Percentiles rank a stretch among this genome's conserved stretches.
These are phyloP conservation scores for Scheffersomyces titani DNA, from an alignment of 1,139 yeast species.

Conservation along the genomic window DNA sequence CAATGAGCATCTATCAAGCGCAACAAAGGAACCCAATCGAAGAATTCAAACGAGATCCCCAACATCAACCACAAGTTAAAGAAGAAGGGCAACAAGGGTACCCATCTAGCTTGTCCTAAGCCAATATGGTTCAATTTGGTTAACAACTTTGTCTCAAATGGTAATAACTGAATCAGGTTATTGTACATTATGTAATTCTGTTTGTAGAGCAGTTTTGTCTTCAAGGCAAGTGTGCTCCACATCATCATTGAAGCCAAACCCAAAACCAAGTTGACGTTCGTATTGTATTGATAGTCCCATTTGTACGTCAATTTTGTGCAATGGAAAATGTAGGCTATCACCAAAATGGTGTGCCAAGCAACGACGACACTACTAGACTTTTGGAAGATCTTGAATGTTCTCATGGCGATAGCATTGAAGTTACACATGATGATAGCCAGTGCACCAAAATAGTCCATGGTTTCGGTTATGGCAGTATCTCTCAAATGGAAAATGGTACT, in stretches of 20 bases:
- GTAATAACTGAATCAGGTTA: constrained; percentile 40
- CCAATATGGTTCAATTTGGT: constrained; percentile 32
- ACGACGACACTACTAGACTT: constrained; percentile 4
- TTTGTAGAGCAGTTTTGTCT: constrained; percentile 19
- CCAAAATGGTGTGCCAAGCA: constrained; percentile 12
- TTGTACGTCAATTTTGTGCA: constrained; percentile 24
- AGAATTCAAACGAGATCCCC: constrained; percentile 40
- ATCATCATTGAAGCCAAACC: constrained; percentile 33
- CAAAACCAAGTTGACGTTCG: constrained; percentile 32
- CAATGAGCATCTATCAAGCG: constrained; percentile 44
- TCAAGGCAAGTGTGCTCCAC: constrained; percentile 38
- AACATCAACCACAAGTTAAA: constrained; percentile 35
- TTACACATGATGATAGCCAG: constrained; percentile 40
- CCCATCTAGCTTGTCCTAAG: constrained; percentile 25
- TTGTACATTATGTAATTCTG: constrained; percentile 27
- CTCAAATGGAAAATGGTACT: constrained; percentile 44
- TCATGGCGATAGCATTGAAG: constrained; percentile 35
- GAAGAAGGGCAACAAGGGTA: constrained; percentile 39
- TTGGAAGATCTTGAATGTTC: constrained; percentile 31
- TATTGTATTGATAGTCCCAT: constrained; percentile 48
- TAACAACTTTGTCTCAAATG: constrained; percentile 41
- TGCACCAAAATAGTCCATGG: constrained; percentile 48
- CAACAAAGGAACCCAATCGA: constrained; percentile 37
- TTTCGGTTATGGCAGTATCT: constrained; percentile 41
- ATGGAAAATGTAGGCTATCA: constrained; percentile 27